Evolutionary conservation across 2,329 filamentous ascomycete species (phyloP).

Genomic region (Xylariomycetidae sp.): DNA sequence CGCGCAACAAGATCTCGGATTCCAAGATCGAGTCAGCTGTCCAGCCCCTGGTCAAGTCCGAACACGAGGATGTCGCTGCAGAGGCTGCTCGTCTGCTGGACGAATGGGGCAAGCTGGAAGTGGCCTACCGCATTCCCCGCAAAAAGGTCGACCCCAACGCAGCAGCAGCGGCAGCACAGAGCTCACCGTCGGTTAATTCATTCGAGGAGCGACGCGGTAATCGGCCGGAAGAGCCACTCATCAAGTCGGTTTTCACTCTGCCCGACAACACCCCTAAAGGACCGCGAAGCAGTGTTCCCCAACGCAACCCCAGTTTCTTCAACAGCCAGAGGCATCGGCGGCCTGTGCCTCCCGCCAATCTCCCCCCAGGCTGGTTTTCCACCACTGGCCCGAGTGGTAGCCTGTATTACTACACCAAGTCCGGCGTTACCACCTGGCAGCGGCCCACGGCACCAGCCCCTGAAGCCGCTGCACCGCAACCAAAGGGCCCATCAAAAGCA

Average conservation of each 20-base stretch:
- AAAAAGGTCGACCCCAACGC: slow-evolving; percentile 75
- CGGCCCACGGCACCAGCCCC: slow-evolving; percentile 65
- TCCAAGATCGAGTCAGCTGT: slow-evolving; percentile 89
- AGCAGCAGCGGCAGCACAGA: slow-evolving; percentile 36
- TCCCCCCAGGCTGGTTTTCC: slow-evolving; percentile 83
- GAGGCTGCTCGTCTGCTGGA: slow-evolving; percentile 68
- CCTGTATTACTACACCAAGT: slow-evolving; percentile 79
- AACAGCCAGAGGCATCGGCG: slow-evolving; percentile 48
- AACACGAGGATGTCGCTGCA: slow-evolving; percentile 68
- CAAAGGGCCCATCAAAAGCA: slow-evolving; percentile 59
- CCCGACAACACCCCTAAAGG: slow-evolving; percentile 50
- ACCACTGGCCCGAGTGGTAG: slow-evolving; percentile 65
- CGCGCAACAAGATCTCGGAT: slow-evolving; percentile 93
- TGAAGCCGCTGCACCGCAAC: slow-evolving; percentile 48
- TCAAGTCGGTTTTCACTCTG: slow-evolving; percentile 36
- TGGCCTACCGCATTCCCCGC: slow-evolving; percentile 87
- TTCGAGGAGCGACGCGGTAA: slow-evolving; percentile 61
- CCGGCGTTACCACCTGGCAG: slow-evolving; percentile 75
- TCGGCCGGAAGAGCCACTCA: slow-evolving; percentile 34
- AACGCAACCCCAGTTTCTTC: slow-evolving; percentile 48
- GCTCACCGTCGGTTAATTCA: slow-evolving; percentile 42
- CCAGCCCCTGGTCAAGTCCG: slow-evolving; percentile 57
- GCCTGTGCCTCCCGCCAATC: slow-evolving; percentile 37
- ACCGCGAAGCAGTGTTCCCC: slow-evolving; percentile 54
- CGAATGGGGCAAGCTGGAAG: slow-evolving; percentile 82